Conservation (phyloP, 805 yeast species). For the Spathaspora boniae region DNA sequence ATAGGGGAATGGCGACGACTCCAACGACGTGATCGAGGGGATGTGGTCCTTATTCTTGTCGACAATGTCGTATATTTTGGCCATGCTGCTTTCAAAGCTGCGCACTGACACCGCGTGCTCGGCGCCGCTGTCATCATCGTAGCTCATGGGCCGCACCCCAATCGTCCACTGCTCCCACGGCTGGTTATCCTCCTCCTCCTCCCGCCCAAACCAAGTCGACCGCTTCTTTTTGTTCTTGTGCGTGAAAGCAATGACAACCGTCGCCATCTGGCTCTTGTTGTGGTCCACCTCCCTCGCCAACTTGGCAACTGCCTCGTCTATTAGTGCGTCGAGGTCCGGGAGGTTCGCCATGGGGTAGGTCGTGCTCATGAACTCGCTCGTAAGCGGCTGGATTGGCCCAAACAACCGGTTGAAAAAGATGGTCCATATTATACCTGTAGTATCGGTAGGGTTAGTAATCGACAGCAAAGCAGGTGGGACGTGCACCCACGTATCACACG, state of each 20-base stretch:
- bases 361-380: conserved; percentile 53
- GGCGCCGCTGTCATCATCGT: too few relatives aligned
- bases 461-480: conserved; percentile 10
- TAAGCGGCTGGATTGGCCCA: conserved; percentile 57
- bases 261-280: too few relatives aligned
- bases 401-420: conserved; percentile 67
- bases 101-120: conserved; percentile 28
- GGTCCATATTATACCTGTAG: conserved; percentile 55
- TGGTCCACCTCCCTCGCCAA: conserved; percentile 20
- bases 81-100: conserved; percentile 39
- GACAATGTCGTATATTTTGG: conserved; percentile 47
- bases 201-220: too few relatives aligned
- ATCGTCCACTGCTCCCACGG: too few relatives aligned
- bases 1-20: conserved; percentile 61
- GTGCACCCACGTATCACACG: conserved; percentile 1
- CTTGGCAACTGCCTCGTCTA: conserved; percentile 33
- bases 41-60: conserved; percentile 62
- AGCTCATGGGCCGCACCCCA: too few relatives aligned
- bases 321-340: conserved; percentile 47
- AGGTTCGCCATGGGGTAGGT: conserved; percentile 54
- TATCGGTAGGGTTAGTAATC: neutral
- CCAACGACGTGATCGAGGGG: conserved; percentile 70
- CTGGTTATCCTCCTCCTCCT: too few relatives aligned
- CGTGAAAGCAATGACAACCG: too few relatives aligned
- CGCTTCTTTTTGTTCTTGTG: neutral